Conservation (phyloP, 192 early-diverging fungal genomes). For the Haplosporangium gracile region DNA sequence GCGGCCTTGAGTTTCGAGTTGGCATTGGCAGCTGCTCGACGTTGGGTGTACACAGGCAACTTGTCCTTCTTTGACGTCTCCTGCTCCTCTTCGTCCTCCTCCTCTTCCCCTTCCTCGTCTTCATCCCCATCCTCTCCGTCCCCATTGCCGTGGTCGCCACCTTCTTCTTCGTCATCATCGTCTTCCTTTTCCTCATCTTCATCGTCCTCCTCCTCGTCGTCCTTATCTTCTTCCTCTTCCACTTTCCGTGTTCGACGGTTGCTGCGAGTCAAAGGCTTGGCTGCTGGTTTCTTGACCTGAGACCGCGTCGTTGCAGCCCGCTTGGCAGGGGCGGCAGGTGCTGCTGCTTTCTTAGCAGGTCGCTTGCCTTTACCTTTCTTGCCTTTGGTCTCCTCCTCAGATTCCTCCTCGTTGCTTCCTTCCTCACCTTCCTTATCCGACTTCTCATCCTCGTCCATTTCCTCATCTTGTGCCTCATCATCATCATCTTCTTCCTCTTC, state of each 20-base stretch:
- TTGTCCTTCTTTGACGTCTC: constrained; percentile 20
- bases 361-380: constrained; percentile 6
- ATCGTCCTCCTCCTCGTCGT: constrained; percentile 11
- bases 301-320: neutral
- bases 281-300: constrained; percentile 1
- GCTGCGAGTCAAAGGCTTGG: constrained; percentile 2
- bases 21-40: constrained; percentile 32
- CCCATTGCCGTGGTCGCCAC: neutral
- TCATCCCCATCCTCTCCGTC: neutral
- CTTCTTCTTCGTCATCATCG: neutral
- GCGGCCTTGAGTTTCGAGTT: constrained; percentile 40
- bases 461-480: constrained; percentile 14
- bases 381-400: neutral
- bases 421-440: constrained; percentile 9
- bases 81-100: constrained; percentile 22
- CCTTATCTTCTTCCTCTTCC: constrained; percentile 14
- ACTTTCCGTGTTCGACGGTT: neutral
- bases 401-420: neutral
- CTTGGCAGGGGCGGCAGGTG: neutral
- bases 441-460: constrained; percentile 6
- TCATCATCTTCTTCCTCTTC: constrained; percentile 30
- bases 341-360: constrained; percentile 14
- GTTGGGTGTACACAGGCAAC: constrained; percentile 26
- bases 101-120: constrained; percentile 4
- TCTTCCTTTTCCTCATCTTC: neutral